These are phyloP conservation scores for Oehlia diaphana DNA, from an alignment of 192 early-diverging fungal genomes.

Conservation along the genomic window DNA sequence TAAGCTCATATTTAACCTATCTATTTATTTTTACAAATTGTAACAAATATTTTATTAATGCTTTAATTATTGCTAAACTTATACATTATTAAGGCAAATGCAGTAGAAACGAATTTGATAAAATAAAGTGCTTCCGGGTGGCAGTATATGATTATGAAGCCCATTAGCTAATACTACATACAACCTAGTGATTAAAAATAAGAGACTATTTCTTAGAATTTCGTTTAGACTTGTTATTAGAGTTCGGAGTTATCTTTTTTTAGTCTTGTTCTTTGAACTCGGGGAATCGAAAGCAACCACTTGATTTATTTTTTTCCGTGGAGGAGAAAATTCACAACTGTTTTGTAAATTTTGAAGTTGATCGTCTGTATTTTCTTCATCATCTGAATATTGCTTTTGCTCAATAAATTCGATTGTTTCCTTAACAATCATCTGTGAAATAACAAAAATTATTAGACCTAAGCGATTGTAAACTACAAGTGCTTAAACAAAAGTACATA, in stretches of 20 bases:
- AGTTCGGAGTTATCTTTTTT: not conserved
- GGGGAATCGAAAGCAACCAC: not conserved
- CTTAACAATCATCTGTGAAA: slow-evolving; percentile 6
- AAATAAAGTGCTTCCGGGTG: too few species aligned
- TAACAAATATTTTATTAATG: too few species aligned
- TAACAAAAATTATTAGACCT: not conserved
- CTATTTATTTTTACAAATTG: too few species aligned
- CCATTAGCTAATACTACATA: too few species aligned
- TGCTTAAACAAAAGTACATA: slow-evolving; percentile 1
- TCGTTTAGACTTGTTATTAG: too few species aligned
- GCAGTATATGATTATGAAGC: too few species aligned
- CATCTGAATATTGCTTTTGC: not conserved
- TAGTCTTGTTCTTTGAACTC: not conserved
- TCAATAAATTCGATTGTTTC: not conserved
- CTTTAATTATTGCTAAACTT: too few species aligned
- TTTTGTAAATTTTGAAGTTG: slow-evolving; percentile 10
- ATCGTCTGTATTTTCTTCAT: not conserved
- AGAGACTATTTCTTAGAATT: too few species aligned
- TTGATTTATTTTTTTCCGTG: not conserved
- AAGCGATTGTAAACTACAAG: not conserved
- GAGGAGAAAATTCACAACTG: not conserved
- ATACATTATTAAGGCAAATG: too few species aligned
- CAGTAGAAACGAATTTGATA: too few species aligned
- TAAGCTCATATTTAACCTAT: too few species aligned
- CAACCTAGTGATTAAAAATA: too few species aligned